phyloP scores from a whole-genome alignment of 495 filamentous ascomycete species.

The Penicillium roqueforti region DNA sequence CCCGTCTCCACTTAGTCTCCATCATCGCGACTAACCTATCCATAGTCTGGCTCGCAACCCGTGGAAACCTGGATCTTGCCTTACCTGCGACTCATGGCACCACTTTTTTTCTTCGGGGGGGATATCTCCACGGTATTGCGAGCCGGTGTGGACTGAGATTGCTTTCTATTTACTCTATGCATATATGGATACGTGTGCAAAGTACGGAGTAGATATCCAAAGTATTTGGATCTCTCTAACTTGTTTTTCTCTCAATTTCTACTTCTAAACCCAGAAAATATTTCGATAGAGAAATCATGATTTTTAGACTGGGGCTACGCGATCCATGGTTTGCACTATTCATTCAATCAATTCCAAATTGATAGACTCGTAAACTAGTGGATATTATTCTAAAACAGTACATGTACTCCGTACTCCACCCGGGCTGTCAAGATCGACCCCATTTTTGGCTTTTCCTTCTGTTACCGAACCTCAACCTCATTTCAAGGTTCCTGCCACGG shows the following conservation, averaged over 20 bases:
- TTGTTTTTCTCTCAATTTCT: background rate
- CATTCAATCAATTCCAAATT: conserved; percentile 1
- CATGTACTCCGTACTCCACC: too few relatives aligned
- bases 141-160: background rate
- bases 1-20: conserved; percentile 8
- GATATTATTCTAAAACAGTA: background rate
- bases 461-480: conserved; percentile 1
- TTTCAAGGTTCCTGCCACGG: conserved; percentile 11
- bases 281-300: background rate
- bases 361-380: conserved; percentile 7
- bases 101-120: conserved; percentile 29
- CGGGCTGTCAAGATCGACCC: background rate
- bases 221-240: background rate
- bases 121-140: background rate
- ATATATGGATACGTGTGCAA: too few relatives aligned
- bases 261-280: too few relatives aligned
- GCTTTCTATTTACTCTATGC: background rate
- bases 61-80: conserved; percentile 23
- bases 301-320: background rate
- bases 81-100: conserved; percentile 12
- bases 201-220: background rate
- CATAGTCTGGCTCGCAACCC: conserved; percentile 20
- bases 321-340: background rate
- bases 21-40: conserved; percentile 1
- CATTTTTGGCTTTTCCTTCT: background rate